Evolutionary conservation across 768 basidiomycete species (phyloP).

Genomic region (Polyporus arcularius): DNA sequence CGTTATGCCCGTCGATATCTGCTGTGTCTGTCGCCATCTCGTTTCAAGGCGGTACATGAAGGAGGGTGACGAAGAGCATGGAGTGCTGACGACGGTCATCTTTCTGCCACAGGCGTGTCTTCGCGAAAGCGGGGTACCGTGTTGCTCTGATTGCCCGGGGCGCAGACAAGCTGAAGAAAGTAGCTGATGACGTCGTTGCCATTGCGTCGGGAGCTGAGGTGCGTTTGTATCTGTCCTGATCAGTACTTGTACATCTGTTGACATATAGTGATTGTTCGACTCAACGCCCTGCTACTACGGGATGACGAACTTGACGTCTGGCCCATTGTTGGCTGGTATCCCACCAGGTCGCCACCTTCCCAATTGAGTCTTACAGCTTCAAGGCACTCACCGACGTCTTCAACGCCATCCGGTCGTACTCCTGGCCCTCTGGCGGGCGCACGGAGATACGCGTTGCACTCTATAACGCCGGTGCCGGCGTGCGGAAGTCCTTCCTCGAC

Average conservation of each 20-base stretch:
- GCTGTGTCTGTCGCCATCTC: no score
- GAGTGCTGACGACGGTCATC: neutral
- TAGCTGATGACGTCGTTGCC: constrained; percentile 36
- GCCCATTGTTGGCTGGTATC: no score
- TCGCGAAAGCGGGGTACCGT: constrained; percentile 41
- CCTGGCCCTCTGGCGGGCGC: constrained; percentile 27
- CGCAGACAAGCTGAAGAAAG: constrained; percentile 33
- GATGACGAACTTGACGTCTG: neutral
- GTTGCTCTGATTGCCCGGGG: constrained; percentile 43
- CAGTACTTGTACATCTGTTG: no score
- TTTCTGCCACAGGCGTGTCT: constrained; percentile 32
- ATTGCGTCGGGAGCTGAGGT: constrained; percentile 36
- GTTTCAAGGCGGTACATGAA: no score
- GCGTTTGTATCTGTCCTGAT: neutral
- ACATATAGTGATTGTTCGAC: no score
- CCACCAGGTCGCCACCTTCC: constrained; percentile 40
- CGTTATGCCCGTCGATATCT: no score
- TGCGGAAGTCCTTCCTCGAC: constrained; percentile 42
- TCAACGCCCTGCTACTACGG: no score
- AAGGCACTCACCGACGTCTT: constrained; percentile 34
- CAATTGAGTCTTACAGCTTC: constrained; percentile 36
- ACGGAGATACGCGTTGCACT: constrained; percentile 41
- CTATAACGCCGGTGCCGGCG: constrained; percentile 39
- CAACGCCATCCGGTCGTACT: constrained; percentile 31
- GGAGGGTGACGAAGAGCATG: no score